Percentiles rank a stretch among this genome's conserved stretches.
Conservation (phyloP, 2,329 filamentous ascomycete species). For the Boeremia exigua region DNA sequence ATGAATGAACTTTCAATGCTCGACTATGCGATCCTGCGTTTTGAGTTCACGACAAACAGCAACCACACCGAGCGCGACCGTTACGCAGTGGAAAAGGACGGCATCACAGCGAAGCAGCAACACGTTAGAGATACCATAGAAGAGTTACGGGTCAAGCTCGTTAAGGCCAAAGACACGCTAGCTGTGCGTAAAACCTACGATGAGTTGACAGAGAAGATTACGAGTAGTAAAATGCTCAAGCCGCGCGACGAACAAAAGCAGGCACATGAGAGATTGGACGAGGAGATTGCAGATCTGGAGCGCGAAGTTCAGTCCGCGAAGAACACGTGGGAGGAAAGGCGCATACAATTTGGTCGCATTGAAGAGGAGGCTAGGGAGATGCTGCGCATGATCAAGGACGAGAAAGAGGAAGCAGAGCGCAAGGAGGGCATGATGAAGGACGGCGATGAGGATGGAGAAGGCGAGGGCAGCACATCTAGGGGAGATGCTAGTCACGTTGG, state of each 20-base stretch:
- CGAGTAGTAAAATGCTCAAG: conserved; percentile 77
- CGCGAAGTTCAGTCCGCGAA: conserved; percentile 82
- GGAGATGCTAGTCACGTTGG: conserved; percentile 51
- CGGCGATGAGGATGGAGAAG: conserved; percentile 49
- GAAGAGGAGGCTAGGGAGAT: conserved; percentile 91
- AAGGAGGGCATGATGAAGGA: conserved; percentile 69
- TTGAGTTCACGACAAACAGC: conserved; percentile 84
- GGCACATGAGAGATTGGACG: conserved; percentile 80
- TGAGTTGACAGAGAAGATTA: conserved; percentile 85
- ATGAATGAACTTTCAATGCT: conserved; percentile 88
- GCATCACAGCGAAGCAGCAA: conserved; percentile 79
- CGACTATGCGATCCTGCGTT: conserved; percentile 82
- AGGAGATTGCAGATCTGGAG: conserved; percentile 87
- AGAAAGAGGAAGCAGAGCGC: conserved; percentile 92
- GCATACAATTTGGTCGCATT: conserved; percentile 85
- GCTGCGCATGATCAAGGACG: conserved; percentile 84
- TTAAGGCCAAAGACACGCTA: conserved; percentile 68
- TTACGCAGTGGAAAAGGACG: conserved; percentile 79
- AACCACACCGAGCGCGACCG: conserved; percentile 84
- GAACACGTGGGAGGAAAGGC: conserved; percentile 81
- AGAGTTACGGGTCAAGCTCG: conserved; percentile 74
- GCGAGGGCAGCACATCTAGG: conserved; percentile 47
- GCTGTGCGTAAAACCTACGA: conserved; percentile 85
- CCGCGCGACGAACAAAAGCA: conserved; percentile 82
- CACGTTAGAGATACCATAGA: conserved; percentile 77